Conservation (phyloP, 768 basidiomycete species). For the Tricholoma terreum region DNA sequence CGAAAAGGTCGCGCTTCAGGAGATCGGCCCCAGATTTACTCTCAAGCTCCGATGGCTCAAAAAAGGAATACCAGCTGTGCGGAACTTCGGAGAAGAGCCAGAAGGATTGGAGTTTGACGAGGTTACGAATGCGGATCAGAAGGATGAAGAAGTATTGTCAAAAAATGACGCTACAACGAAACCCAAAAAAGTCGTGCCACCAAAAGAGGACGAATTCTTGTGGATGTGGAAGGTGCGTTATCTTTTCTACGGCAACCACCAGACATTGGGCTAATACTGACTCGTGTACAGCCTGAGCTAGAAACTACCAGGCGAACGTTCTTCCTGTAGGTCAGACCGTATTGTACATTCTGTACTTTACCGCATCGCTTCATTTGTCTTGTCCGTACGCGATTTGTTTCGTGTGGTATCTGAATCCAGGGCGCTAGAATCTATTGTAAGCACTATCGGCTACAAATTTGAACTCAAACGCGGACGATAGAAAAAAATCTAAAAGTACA, state of each 20-base stretch:
- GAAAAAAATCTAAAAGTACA: too few species aligned
- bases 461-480: too few species aligned
- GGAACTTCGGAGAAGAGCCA: slow-evolving; percentile 61
- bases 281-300: slow-evolving; percentile 72
- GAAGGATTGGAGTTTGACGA: slow-evolving; percentile 54
- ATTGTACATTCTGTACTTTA: neutral
- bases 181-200: slow-evolving; percentile 38
- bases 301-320: slow-evolving; percentile 89
- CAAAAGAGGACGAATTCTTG: slow-evolving; percentile 72
- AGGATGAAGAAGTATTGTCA: slow-evolving; percentile 23
- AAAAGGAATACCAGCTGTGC: slow-evolving; percentile 84
- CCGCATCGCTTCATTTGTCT: neutral
- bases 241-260: neutral
- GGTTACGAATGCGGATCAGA: slow-evolving; percentile 31
- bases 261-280: slow-evolving; percentile 2
- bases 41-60: slow-evolving; percentile 88
- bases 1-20: slow-evolving; percentile 90
- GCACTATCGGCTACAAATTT: too few species aligned
- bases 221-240: slow-evolving; percentile 87
- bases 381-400: neutral
- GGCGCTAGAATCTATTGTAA: too few species aligned
- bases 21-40: slow-evolving; percentile 97
- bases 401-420: too few species aligned
- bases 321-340: slow-evolving; percentile 64
- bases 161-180: slow-evolving; percentile 19